Evolutionary conservation across 495 filamentous ascomycete genomes (phyloP).

Genomic region (Penicillium pancosmium): DNA sequence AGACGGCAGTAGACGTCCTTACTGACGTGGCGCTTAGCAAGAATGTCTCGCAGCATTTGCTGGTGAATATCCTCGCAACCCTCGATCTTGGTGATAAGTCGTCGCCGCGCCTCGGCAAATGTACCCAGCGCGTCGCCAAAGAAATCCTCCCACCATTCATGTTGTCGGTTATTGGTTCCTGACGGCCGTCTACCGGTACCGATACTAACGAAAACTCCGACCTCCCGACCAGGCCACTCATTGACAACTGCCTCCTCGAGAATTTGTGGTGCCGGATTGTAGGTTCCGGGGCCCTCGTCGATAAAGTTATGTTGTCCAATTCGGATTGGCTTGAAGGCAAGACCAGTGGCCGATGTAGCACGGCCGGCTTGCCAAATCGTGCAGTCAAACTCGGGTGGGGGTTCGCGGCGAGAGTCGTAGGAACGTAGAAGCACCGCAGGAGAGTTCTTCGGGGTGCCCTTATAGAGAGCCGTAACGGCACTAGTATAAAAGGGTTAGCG

Average conservation of each 20-base stretch:
- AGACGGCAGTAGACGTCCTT: constrained; percentile 95
- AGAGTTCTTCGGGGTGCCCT: constrained; percentile 68
- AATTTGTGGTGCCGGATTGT: constrained; percentile 83
- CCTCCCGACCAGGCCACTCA: constrained; percentile 91
- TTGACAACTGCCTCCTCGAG: constrained; percentile 89
- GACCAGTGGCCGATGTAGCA: constrained; percentile 87
- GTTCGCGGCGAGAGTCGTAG: constrained; percentile 91
- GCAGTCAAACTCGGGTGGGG: constrained; percentile 84
- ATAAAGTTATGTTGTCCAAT: constrained; percentile 92
- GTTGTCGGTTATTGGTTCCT: constrained; percentile 64
- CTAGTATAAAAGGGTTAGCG: constrained; percentile 43
- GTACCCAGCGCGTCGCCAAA: constrained; percentile 71
- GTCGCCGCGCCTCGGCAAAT: constrained; percentile 85
- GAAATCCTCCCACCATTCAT: constrained; percentile 92
- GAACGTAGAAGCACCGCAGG: constrained; percentile 78
- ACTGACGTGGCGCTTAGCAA: constrained; percentile 76
- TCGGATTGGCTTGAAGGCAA: constrained; percentile 94
- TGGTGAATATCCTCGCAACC: constrained; percentile 91
- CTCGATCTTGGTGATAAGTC: constrained; percentile 87
- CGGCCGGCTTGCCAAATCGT: constrained; percentile 95
- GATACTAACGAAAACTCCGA: constrained; percentile 87
- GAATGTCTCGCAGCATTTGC: constrained; percentile 74
- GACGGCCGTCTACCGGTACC: constrained; percentile 88
- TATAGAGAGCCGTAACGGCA: constrained; percentile 89
- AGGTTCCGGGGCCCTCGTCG: constrained; percentile 89